A percentile compares a stretch with the other conserved stretches of the same genome.
phyloP scores from a whole-genome alignment of 805 yeast genomes.

The Wickerhamiella vanderwaltii region DNA sequence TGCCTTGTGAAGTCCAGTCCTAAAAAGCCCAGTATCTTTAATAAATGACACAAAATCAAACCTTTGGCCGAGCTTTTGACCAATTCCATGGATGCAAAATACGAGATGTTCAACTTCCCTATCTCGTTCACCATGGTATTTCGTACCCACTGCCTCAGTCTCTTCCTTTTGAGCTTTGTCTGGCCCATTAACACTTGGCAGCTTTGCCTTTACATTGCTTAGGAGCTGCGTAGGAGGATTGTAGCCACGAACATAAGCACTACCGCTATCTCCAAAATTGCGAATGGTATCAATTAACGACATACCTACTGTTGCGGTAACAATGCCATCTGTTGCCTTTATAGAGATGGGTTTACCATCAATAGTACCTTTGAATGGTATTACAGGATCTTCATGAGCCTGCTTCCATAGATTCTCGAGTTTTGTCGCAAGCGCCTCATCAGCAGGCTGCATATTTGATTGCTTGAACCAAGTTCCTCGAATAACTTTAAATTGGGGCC shows the following conservation, averaged over 20 bases:
- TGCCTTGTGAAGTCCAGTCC: conserved; percentile 17
- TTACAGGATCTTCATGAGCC: conserved; percentile 21
- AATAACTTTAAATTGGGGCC: conserved; percentile 71
- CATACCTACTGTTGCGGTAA: conserved; percentile 5
- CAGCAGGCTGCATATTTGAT: conserved; percentile 35
- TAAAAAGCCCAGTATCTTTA: conserved; percentile 60
- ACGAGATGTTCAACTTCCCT: conserved; percentile 42
- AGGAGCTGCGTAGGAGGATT: background rate
- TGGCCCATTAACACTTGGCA: background rate
- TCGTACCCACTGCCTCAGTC: background rate
- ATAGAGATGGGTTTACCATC: conserved; percentile 1
- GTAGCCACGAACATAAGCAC: conserved; percentile 3
- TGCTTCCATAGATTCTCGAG: conserved; percentile 45
- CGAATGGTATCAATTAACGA: conserved; percentile 8
- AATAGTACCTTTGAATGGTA: conserved; percentile 17
- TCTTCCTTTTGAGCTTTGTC: background rate
- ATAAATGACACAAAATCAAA: conserved; percentile 77
- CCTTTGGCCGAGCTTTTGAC: conserved; percentile 70
- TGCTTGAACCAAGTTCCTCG: conserved; percentile 74
- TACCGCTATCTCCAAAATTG: background rate
- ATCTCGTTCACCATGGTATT: background rate
- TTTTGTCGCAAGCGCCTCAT: conserved; percentile 40
- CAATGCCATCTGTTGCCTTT: background rate
- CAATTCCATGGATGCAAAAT: conserved; percentile 90
- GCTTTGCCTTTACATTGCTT: background rate